Evolutionary conservation across 139 green algal species (phyloP).

Genomic region (Eudorina sp.): DNA sequence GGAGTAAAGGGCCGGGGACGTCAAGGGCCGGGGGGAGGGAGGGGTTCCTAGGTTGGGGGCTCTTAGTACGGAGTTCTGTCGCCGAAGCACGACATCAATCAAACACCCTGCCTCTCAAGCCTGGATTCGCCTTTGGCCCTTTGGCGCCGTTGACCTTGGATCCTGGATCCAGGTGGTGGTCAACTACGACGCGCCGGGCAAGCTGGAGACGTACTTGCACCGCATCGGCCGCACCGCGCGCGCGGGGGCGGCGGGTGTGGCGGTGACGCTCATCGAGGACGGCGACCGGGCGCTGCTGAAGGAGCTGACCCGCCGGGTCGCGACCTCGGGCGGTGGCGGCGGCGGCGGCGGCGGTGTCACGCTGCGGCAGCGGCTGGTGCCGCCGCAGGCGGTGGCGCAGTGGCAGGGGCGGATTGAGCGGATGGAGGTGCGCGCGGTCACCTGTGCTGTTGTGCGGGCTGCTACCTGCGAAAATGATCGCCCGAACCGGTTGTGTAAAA

Average conservation of each 20-base stretch:
- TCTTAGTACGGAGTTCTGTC: too few species aligned
- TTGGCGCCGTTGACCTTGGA: background rate
- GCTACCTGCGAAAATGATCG: background rate
- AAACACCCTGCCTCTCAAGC: too few species aligned
- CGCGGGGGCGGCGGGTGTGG: constrained; percentile 84
- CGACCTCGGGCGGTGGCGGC: background rate
- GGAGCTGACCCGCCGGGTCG: constrained; percentile 79
- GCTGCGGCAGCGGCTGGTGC: constrained; percentile 82
- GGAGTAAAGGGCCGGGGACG: background rate
- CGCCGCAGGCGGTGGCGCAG: constrained; percentile 61
- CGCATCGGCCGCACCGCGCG: constrained; percentile 89
- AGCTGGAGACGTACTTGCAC: constrained; percentile 89
- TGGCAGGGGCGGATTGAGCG: constrained; percentile 82
- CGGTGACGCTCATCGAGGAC: constrained; percentile 92
- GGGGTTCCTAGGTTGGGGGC: too few species aligned
- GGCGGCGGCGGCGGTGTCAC: constrained; percentile 40
- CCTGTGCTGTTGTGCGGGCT: background rate
- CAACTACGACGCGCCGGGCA: constrained; percentile 83
- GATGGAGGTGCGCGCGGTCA: background rate
- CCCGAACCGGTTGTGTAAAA: too few species aligned
- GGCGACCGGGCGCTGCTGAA: constrained; percentile 86
- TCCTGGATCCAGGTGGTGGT: constrained; percentile 76
- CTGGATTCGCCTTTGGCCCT: background rate
- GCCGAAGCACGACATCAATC: too few species aligned
- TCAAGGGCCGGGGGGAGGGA: background rate